Conservation (phyloP, 371 early-diverging fungal genomes). For the Capillidium heterosporum region DNA sequence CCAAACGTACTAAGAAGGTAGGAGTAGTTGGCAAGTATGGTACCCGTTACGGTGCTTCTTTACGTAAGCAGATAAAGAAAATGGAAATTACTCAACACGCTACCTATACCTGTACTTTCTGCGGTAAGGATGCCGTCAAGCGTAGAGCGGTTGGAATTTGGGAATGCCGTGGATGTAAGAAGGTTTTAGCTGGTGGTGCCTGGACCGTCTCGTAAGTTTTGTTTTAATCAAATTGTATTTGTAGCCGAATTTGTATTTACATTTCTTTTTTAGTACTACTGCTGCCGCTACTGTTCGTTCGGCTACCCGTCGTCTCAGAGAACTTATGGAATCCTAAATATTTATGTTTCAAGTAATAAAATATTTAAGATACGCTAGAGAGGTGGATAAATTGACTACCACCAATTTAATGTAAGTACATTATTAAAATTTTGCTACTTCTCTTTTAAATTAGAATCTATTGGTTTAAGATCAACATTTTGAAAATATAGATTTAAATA, state of each 20-base stretch:
- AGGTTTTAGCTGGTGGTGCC: constrained; percentile 97
- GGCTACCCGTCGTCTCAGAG: constrained; percentile 94
- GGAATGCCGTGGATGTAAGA: constrained; percentile 96
- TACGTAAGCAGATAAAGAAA: constrained; percentile 99
- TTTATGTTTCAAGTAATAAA: too few relatives aligned
- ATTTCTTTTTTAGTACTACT: constrained; percentile 72
- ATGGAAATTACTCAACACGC: constrained; percentile 99
- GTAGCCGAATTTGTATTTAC: neutral
- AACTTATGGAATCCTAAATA: constrained; percentile 78
- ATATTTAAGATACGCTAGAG: too few relatives aligned
- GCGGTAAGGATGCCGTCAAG: constrained; percentile 93
- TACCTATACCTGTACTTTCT: constrained; percentile 98
- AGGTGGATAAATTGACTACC: too few relatives aligned
- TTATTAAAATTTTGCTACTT: too few relatives aligned
- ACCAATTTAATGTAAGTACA: too few relatives aligned
- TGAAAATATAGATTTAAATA: too few relatives aligned
- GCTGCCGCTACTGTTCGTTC: constrained; percentile 83
- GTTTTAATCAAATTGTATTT: neutral
- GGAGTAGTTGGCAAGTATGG: constrained; percentile 99
- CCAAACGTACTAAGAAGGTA: constrained; percentile 99
- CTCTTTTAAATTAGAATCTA: too few relatives aligned
- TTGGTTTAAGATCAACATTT: too few relatives aligned
- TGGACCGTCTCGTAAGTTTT: constrained; percentile 74
- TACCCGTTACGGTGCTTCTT: constrained; percentile 99
- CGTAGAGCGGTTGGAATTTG: constrained; percentile 98